Base-by-base conservation (phyloP, 148 eudicot species). In the Polygonum maritimum region DNA sequence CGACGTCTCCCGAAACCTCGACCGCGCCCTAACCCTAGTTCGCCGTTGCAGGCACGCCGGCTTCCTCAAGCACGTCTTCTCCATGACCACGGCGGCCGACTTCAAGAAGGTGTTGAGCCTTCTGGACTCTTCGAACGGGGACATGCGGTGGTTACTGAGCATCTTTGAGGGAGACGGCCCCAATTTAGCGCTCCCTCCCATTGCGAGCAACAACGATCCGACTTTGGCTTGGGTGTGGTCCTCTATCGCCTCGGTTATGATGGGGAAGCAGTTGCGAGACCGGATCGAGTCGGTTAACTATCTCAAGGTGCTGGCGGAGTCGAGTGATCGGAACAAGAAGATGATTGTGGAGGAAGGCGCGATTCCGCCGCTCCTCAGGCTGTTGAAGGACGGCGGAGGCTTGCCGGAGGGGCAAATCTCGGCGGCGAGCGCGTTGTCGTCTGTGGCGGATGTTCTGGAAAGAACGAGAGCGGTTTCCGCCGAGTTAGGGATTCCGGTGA, bases 211-310 rank as follows among this genome's bases (percentile, higher is more conserved):
- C 15, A 86, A 85, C 41, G 92, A 92, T 78, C 94, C 97, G 19
- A 86, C 83, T 54, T 80, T 92, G 7, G 94, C 92, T 26, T 85
- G 90, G 91, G 82, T 92, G 1, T 92, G 97, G 97, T 88, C 92
- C 18, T 84, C 79, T 5, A 85, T 89, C 22, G 94, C 97, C 7
- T 80, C 89, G 18, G 72, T 90, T 4, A 89, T 87, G 54, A 75
- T 80, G 82, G 91, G 86, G 83, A 86, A 89, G 0, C 85, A 76
- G 44, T 71, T 82, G 38, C 78, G 76, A 0, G 88, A 85, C 71
- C 81, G 90, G 4, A 82, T 87, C 55, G 94, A 88, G 0, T 86
- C 87, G 19, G 91, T 92, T 9, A 83, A 84, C 67, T 67, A 80
- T 63, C 80, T 92, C 1, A 86, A 86, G 5, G 81, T 82, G 26